Evolutionary conservation across 345 rosid species (phyloP).

Genomic region (Hibiscus tridactylites): DNA sequence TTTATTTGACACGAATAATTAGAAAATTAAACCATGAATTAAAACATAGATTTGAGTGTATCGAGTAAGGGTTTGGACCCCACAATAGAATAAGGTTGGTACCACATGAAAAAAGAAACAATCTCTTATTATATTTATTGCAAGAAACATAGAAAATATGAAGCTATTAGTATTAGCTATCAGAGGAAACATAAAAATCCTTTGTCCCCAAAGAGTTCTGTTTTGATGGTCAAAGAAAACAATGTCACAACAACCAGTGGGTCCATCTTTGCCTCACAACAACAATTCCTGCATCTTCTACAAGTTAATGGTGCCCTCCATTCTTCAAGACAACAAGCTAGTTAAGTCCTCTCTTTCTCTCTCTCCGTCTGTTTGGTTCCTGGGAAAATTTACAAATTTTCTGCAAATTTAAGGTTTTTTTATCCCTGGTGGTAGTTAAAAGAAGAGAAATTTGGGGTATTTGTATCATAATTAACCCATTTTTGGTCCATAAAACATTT

Average conservation of each 20-base stretch:
- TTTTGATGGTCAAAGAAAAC: neutral
- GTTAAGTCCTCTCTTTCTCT: conserved; percentile 7
- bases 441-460: neutral
- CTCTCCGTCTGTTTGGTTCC: conserved; percentile 7
- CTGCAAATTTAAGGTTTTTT: neutral
- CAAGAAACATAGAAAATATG: neutral
- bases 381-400: conserved; percentile 9
- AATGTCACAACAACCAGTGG: conserved; percentile 12
- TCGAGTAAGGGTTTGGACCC: too few relatives aligned
- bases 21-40: too few relatives aligned
- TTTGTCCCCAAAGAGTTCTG: neutral
- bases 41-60: too few relatives aligned
- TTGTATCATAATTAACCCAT: neutral
- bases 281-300: conserved; percentile 27
- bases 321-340: conserved; percentile 32
- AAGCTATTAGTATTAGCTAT: neutral
- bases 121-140: neutral
- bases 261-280: conserved; percentile 13
- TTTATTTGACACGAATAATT: too few relatives aligned
- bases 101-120: neutral
- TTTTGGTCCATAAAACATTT: neutral
- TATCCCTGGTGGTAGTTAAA: neutral
- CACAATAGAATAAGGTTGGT: neutral
- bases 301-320: conserved; percentile 30
- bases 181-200: neutral